Evolutionary conservation across 345 rosid species (phyloP), one percentile per base, ranked within the genome.

Genomic region (Eucalyptus brandiana): DNA sequence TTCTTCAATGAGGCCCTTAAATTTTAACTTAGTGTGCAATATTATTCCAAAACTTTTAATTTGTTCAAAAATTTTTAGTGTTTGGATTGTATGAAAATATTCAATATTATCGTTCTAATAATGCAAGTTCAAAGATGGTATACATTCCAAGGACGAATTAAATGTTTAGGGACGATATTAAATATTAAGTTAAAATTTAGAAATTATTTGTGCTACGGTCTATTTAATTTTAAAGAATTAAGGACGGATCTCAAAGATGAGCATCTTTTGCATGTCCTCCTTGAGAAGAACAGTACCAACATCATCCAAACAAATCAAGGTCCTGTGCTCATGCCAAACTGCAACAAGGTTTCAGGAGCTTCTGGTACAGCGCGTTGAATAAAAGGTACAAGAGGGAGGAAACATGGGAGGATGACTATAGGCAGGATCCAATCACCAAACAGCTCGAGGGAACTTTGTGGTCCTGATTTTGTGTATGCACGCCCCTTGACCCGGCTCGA

Each of bases 1-100:
- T 51, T 0, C 0, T 51, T 51, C 0, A 0, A 0, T 51, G 56
- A 51, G 23, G 0, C 1, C 9, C 4, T 0, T 18, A 18, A 51
- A 51, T 51, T 18, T 51, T 51, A 51, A 51, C 9, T 51, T 1
- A 7, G 0, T 18, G 56, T 51, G 2, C 0, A 51, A 51, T 18
- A 0, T 18, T 0, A 51, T 51, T 0, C 9, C 23, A 51, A 51
- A 51, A 18, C 2, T 51, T 51, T 51, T 18, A 18, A 51, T 7
- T 7, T 18, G 2, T 51, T 18, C 0, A 7, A 18, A 3, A 1
- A 1, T 6, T 0, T 50, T 50, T 16, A 6, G 2, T 16, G 1
- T 50, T 6, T 50, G 8, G 1, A 50, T 3, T 1, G 0, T 50
- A 50, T 50, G 3, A 50, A 50, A 50, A 50, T 50, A 50, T 50